Conservation (phyloP, 2,329 filamentous ascomycete genomes). For the Delphinella strobiligena region DNA sequence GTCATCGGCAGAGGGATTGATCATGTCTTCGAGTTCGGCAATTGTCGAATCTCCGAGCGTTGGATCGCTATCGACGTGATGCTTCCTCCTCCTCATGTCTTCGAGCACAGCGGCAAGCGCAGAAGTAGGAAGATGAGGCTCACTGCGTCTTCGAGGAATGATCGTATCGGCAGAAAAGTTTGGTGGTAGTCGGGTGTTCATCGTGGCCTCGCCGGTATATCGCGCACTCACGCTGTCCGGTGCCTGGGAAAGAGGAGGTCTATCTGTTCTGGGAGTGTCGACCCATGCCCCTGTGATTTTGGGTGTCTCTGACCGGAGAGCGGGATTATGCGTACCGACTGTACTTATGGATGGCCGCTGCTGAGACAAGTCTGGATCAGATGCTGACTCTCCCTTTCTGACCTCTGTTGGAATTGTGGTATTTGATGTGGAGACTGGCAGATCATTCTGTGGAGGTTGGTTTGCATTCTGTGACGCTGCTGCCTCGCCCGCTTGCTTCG, state of each 20-base stretch:
- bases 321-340: neutral
- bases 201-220: neutral
- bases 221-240: neutral
- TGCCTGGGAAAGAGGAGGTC: neutral
- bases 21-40: constrained; percentile 34
- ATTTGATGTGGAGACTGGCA: no score
- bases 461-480: no score
- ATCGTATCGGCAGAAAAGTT: neutral
- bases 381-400: neutral
- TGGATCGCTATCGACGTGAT: constrained; percentile 14
- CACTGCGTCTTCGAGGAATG: neutral
- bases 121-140: constrained; percentile 8
- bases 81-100: constrained; percentile 26
- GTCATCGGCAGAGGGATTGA: constrained; percentile 19
- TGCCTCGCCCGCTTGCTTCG: no score
- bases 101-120: constrained; percentile 20
- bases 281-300: constrained; percentile 37
- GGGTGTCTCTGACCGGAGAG: constrained; percentile 26
- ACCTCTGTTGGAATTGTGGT: no score
- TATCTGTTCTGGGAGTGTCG: constrained; percentile 26
- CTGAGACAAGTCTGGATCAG: no score
- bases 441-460: no score
- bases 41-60: constrained; percentile 35
- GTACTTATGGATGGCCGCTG: neutral
- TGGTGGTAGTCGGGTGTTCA: neutral